Conservation (phyloP, 768 basidiomycete species). For the Lactarius vividus region DNA sequence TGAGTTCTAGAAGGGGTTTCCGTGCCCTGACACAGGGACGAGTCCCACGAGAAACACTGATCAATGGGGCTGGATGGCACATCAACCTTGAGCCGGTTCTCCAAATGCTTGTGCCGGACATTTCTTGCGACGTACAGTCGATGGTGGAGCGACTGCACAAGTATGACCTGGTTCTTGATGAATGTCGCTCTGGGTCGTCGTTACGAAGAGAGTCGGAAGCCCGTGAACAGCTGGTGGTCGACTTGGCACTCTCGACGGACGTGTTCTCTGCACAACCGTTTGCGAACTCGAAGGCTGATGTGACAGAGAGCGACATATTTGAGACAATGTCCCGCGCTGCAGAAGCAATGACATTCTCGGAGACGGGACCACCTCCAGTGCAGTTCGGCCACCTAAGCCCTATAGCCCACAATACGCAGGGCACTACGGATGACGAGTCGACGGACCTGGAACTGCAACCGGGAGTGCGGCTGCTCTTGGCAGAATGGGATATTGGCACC, state of each 20-base stretch:
- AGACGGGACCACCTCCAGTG: slow-evolving; percentile 50
- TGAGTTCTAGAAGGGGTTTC: slow-evolving; percentile 53
- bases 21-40: slow-evolving; percentile 50
- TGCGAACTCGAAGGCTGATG: slow-evolving; percentile 26
- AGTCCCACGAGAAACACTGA: slow-evolving; percentile 41
- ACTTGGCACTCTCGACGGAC: slow-evolving; percentile 58
- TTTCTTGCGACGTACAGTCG: slow-evolving; percentile 37
- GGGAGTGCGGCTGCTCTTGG: slow-evolving; percentile 62
- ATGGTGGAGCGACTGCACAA: slow-evolving; percentile 41
- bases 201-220: slow-evolving; percentile 51
- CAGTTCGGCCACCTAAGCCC: slow-evolving; percentile 65
- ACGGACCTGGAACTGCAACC: slow-evolving; percentile 33
- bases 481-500: slow-evolving; percentile 63
- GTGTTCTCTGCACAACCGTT: slow-evolving; percentile 53
- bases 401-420: slow-evolving; percentile 28
- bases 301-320: slow-evolving; percentile 36
- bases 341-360: slow-evolving; percentile 47
- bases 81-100: slow-evolving; percentile 48
- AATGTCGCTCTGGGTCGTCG: slow-evolving; percentile 42
- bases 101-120: slow-evolving; percentile 40
- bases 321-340: slow-evolving; percentile 59
- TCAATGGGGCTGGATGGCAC: slow-evolving; percentile 51
- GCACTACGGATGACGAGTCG: neutral
- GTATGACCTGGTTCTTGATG: slow-evolving; percentile 44
- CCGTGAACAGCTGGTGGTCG: slow-evolving; percentile 59